Conservation (phyloP, 139 green algal species). For the Picochlorum sp. region DNA sequence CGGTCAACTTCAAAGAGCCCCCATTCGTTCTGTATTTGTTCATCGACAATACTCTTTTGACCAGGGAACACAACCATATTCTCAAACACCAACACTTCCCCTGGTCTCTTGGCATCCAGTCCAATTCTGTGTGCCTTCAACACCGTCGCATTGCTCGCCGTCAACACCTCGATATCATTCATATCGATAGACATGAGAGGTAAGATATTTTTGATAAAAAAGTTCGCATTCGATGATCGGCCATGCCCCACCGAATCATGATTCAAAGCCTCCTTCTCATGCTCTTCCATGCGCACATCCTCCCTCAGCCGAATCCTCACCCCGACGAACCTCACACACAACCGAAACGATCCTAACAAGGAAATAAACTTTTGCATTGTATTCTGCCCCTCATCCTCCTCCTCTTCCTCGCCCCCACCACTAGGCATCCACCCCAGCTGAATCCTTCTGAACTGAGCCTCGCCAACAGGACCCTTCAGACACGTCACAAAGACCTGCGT, state of each 20-base stretch:
- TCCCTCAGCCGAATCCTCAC: neutral
- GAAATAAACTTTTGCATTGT: neutral
- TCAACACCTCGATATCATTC: too few relatives aligned
- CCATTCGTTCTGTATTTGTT: too few relatives aligned
- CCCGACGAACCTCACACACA: neutral
- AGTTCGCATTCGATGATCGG: too few relatives aligned
- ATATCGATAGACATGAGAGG: too few relatives aligned
- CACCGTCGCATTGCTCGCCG: too few relatives aligned
- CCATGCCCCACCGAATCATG: neutral
- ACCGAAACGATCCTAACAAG: neutral
- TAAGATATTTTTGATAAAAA: too few relatives aligned
- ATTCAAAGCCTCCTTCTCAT: neutral
- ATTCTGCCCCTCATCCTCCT: neutral
- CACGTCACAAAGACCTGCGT: neutral
- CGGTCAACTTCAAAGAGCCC: too few relatives aligned
- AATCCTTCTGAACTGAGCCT: neutral
- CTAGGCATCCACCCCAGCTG: neutral
- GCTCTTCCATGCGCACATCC: neutral
- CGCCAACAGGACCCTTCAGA: neutral
- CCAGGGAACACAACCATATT: too few relatives aligned
- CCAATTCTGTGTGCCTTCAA: neutral
- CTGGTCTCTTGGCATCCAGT: neutral
- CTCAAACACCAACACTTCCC: neutral
- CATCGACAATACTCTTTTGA: too few relatives aligned
- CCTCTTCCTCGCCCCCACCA: neutral